A percentile compares a stretch with the other conserved stretches of the same genome.
Conservation (phyloP, 352 stramenopile genomes). For the Globisporangium spiculum region DNA sequence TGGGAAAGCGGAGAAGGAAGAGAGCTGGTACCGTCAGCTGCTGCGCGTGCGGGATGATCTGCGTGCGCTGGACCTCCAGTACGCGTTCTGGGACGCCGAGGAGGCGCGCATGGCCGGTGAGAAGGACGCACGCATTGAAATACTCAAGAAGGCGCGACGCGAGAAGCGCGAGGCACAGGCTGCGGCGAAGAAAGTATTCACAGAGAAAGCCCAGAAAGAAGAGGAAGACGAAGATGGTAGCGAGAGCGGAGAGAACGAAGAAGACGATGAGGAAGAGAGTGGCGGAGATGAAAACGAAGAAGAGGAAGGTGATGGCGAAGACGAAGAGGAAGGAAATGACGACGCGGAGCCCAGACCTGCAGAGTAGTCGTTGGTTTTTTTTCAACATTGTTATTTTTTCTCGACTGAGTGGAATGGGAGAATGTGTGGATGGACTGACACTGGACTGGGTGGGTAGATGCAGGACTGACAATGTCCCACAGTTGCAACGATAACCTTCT, state of each 20-base stretch:
- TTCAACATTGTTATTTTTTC: neutral
- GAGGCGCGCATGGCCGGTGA: conserved; percentile 42
- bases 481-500: neutral
- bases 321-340: conserved; percentile 21
- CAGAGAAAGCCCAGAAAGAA: conserved; percentile 31
- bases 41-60: conserved; percentile 69
- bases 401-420: neutral
- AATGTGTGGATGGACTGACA: conserved; percentile 1
- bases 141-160: conserved; percentile 43
- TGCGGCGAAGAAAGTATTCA: conserved; percentile 54
- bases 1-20: conserved; percentile 21
- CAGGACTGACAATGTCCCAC: conserved; percentile 2
- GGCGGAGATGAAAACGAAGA: conserved; percentile 11
- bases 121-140: conserved; percentile 38
- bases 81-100: conserved; percentile 61
- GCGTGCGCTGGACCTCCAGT: conserved; percentile 56
- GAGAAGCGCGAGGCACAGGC: conserved; percentile 58
- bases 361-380: neutral
- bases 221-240: conserved; percentile 11
- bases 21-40: conserved; percentile 50
- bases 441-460: neutral
- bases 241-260: neutral
- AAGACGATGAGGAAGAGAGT: conserved; percentile 12
- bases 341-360: conserved; percentile 7
- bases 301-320: conserved; percentile 18